A percentile compares a stretch with the other conserved stretches of the same genome.
These are phyloP conservation scores for Paraphaeosphaeria sporulosa DNA, from an alignment of 2,329 filamentous ascomycete genomes.

Conservation along the genomic window DNA sequence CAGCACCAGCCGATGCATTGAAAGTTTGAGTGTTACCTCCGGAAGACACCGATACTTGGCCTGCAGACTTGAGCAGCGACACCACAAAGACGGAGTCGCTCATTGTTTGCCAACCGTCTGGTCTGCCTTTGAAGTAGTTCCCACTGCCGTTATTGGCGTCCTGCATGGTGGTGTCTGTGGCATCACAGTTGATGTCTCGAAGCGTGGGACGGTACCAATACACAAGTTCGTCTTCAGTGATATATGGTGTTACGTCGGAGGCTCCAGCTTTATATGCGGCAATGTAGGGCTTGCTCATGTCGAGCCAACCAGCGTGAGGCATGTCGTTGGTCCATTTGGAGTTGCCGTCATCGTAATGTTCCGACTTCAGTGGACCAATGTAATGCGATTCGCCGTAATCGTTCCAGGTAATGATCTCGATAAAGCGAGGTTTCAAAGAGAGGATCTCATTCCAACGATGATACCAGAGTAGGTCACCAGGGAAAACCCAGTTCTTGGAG, in stretches of 20 bases:
- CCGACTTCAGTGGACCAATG: conserved; percentile 45
- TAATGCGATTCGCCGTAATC: conserved; percentile 52
- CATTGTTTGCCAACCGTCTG: conserved; percentile 60
- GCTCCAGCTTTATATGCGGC: conserved; percentile 60
- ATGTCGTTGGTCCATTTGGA: conserved; percentile 46
- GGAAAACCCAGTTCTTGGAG: conserved; percentile 69
- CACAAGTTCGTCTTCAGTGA: conserved; percentile 55
- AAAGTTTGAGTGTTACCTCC: conserved; percentile 55
- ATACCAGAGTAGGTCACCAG: conserved; percentile 68
- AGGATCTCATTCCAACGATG: conserved; percentile 46
- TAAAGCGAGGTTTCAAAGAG: background rate
- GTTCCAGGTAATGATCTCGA: conserved; percentile 52
- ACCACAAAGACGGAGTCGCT: conserved; percentile 61
- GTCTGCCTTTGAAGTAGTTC: conserved; percentile 10
- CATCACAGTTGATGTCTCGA: conserved; percentile 52
- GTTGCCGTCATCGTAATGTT: conserved; percentile 48
- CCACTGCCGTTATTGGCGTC: conserved; percentile 31
- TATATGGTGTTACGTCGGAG: conserved; percentile 22
- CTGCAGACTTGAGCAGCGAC: conserved; percentile 56
- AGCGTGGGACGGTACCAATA: conserved; percentile 65
- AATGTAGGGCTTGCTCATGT: conserved; percentile 63
- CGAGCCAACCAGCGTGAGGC: conserved; percentile 62
- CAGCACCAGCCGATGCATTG: conserved; percentile 56
- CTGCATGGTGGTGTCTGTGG: conserved; percentile 54
- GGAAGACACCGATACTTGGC: conserved; percentile 55